Percentiles rank a stretch among this genome's conserved stretches.
Evolutionary conservation across 208 protist genomes (phyloP).

Genomic region (Trypanosoma vivax): DNA sequence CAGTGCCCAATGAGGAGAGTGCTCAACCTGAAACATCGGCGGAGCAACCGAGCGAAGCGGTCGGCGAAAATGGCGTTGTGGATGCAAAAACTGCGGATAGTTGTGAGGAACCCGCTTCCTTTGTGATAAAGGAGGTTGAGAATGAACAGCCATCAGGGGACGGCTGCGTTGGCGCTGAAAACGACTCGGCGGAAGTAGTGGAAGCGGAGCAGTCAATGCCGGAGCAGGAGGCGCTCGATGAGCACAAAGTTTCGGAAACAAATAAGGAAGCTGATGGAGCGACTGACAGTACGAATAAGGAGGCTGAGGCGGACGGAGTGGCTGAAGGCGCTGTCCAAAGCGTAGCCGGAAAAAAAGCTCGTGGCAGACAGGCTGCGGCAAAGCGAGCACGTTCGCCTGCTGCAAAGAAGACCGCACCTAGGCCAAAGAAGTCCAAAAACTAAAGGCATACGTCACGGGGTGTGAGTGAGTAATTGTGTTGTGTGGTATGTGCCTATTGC

Average conservation of each 20-base stretch:
- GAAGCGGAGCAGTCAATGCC: constrained; percentile 13
- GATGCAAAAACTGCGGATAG: no score
- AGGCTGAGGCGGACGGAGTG: constrained; percentile 8
- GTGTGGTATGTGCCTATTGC: neutral
- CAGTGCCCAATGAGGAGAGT: no score
- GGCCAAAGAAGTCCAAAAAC: constrained; percentile 42
- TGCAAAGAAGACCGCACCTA: constrained; percentile 32
- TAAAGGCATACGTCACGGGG: neutral
- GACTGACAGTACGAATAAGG: neutral
- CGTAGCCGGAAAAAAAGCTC: constrained; percentile 3
- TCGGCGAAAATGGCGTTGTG: no score
- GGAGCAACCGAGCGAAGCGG: no score
- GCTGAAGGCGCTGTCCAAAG: constrained; percentile 5
- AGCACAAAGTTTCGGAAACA: neutral
- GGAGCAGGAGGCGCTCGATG: neutral
- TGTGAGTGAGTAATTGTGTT: constrained; percentile 6
- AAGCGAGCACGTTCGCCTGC: constrained; percentile 27
- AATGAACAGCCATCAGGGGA: no score
- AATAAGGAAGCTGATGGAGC: neutral
- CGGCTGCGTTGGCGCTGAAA: no score
- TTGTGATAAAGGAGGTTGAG: no score
- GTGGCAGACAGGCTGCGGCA: constrained; percentile 6
- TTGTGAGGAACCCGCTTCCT: no score
- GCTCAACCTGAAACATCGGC: no score
- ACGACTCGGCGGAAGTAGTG: neutral